Conservation (phyloP, 1,284 basidiomycete genomes). For the Cutaneotrichosporon spelunceum region DNA sequence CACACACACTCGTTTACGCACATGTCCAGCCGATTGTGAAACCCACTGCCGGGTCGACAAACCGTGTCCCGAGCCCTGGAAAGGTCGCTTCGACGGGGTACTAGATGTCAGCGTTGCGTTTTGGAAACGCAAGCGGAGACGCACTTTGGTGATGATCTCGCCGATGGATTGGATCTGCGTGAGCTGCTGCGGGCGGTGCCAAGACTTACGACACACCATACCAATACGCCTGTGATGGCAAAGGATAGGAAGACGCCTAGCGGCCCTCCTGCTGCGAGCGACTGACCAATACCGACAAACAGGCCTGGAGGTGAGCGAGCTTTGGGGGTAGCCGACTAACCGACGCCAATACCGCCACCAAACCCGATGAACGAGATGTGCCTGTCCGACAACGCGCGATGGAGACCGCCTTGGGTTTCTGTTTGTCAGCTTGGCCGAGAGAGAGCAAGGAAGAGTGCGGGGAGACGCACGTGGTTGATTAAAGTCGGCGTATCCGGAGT, state of each 20-base stretch:
- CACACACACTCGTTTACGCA: background rate
- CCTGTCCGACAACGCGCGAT: background rate
- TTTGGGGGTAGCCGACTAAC: background rate
- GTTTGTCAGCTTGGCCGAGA: background rate
- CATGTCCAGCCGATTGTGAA: constrained; percentile 24
- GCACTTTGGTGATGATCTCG: constrained; percentile 17
- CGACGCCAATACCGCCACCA: constrained; percentile 17
- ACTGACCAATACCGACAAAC: constrained; percentile 20
- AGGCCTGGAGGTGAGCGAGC: constrained; percentile 3
- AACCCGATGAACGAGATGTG: constrained; percentile 16
- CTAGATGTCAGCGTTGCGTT: constrained; percentile 10
- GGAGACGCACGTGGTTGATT: background rate
- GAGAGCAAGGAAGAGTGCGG: no score
- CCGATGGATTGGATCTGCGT: constrained; percentile 19
- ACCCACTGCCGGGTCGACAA: constrained; percentile 19
- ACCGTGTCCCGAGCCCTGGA: constrained; percentile 17
- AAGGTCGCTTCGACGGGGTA: constrained; percentile 22
- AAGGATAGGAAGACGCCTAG: constrained; percentile 17
- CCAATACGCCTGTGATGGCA: constrained; percentile 16
- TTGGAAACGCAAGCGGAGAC: background rate
- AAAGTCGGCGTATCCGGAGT: background rate
- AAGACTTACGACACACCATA: constrained; percentile 18
- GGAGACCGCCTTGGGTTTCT: background rate
- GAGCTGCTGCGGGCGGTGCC: background rate
- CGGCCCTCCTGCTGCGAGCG: constrained; percentile 10